Evolutionary conservation across 2,329 filamentous ascomycete species (phyloP).

Genomic region (Chaetomiaceae sp.): DNA sequence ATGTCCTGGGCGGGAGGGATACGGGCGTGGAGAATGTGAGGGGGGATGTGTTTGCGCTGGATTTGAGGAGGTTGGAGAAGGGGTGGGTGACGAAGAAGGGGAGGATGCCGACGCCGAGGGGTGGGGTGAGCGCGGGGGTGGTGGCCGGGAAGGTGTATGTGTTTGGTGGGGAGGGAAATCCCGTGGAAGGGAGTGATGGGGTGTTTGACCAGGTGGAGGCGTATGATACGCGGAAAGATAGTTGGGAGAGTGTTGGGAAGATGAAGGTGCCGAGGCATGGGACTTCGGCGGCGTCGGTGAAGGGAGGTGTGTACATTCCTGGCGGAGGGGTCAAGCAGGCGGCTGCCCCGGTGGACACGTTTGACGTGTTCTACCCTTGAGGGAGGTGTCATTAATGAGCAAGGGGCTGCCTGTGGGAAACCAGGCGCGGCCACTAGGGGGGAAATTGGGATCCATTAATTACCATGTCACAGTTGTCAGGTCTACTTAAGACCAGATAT

Average conservation of each 20-base stretch:
- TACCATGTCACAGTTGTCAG: too few species aligned
- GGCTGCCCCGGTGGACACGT: neutral
- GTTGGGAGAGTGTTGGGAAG: neutral
- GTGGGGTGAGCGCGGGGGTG: neutral
- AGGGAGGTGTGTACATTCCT: neutral
- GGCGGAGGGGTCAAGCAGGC: neutral
- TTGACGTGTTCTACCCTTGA: neutral
- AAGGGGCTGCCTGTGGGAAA: neutral
- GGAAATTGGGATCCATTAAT: neutral
- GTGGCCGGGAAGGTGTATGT: neutral
- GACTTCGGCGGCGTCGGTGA: neutral
- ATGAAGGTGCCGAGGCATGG: neutral
- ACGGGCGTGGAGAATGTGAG: neutral
- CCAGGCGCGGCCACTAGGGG: neutral
- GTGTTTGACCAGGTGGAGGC: constrained; percentile 1
- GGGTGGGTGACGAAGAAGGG: neutral
- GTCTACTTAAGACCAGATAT: too few species aligned
- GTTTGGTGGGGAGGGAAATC: neutral
- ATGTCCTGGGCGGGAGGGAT: neutral
- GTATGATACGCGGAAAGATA: neutral
- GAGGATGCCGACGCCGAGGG: neutral
- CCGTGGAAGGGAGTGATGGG: neutral
- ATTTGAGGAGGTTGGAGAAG: neutral
- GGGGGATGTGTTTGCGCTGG: constrained; percentile 1
- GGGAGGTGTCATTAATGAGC: too few species aligned